phyloP scores from a whole-genome alignment of 441 rosid genomes.

The Aquilaria agallochum region DNA sequence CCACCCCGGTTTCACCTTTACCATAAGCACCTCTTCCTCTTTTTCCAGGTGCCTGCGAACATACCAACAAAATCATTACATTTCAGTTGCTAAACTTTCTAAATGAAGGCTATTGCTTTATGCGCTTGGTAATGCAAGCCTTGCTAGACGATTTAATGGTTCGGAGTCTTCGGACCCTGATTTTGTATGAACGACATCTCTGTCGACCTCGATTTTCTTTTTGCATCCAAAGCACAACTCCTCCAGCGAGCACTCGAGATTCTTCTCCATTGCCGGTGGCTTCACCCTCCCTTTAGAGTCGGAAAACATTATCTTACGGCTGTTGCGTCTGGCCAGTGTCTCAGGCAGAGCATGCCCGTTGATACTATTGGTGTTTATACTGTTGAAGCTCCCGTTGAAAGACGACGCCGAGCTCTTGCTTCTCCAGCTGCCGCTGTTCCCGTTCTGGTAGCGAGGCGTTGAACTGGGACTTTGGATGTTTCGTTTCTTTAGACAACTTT shows the following conservation, averaged over 20 bases:
- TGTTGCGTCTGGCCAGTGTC: slow-evolving; percentile 25
- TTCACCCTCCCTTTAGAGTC: slow-evolving; percentile 56
- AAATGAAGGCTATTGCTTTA: no score
- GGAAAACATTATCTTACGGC: slow-evolving; percentile 64
- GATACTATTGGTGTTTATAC: slow-evolving; percentile 15
- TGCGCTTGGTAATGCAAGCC: no score
- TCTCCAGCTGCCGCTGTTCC: slow-evolving; percentile 45
- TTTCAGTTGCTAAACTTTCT: no score
- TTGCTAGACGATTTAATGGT: no score
- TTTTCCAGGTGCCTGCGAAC: slow-evolving; percentile 34
- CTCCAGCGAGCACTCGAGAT: slow-evolving; percentile 79
- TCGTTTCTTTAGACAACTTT: slow-evolving; percentile 19
- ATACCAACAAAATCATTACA: not conserved
- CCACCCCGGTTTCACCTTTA: slow-evolving; percentile 89
- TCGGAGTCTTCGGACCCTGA: slow-evolving; percentile 42
- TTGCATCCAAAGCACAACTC: slow-evolving; percentile 76
- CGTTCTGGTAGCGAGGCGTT: slow-evolving; percentile 20
- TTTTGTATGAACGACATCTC: slow-evolving; percentile 48
- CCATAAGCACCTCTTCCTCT: slow-evolving; percentile 58
- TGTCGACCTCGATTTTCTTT: slow-evolving; percentile 68
- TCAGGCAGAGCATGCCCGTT: slow-evolving; percentile 3
- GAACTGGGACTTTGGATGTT: slow-evolving; percentile 27
- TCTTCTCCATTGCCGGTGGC: slow-evolving; percentile 53
- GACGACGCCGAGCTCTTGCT: slow-evolving; percentile 12
- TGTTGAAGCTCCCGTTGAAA: slow-evolving; percentile 27